Evolutionary conservation across 2,329 filamentous ascomycete species (phyloP).

Genomic region (Ramularia endophylla): DNA sequence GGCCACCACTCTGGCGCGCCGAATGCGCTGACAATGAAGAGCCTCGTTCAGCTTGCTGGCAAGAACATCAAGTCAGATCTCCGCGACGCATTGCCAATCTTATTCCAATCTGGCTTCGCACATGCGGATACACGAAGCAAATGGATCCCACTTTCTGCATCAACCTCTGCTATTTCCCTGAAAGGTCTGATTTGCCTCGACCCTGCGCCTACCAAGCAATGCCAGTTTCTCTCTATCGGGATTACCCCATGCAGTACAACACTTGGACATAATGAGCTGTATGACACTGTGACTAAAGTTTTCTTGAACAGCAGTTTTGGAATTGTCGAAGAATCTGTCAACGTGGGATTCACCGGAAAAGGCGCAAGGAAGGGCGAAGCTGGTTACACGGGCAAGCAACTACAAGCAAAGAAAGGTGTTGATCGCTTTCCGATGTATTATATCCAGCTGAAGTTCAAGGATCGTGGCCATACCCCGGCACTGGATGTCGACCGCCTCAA

Average conservation of each 20-base stretch:
- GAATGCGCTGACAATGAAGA: slow-evolving; percentile 23
- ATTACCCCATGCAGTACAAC: slow-evolving; percentile 57
- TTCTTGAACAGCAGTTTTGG: slow-evolving; percentile 78
- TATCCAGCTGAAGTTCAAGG: slow-evolving; percentile 46
- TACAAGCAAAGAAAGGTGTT: slow-evolving; percentile 57
- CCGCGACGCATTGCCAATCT: slow-evolving; percentile 42
- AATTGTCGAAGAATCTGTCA: slow-evolving; percentile 41
- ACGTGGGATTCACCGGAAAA: slow-evolving; percentile 31
- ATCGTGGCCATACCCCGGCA: slow-evolving; percentile 3
- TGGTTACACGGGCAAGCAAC: slow-evolving; percentile 46
- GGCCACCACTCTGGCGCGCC: slow-evolving; percentile 14
- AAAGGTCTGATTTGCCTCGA: slow-evolving; percentile 64
- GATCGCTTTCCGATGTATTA: slow-evolving; percentile 89
- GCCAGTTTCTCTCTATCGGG: slow-evolving; percentile 79
- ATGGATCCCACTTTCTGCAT: slow-evolving; percentile 69
- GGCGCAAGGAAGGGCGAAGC: slow-evolving; percentile 38
- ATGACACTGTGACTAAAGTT: slow-evolving; percentile 69
- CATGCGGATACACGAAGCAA: slow-evolving; percentile 45
- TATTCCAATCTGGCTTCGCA: slow-evolving; percentile 62
- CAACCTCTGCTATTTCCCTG: slow-evolving; percentile 55
- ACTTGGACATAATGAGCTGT: slow-evolving; percentile 59
- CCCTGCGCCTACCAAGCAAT: slow-evolving; percentile 63
- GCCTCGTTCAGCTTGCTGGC: slow-evolving; percentile 20
- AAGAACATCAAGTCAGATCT: slow-evolving; percentile 16
- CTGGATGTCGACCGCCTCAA: slow-evolving; percentile 10